These are phyloP conservation scores for Hygrophorus russula DNA, from an alignment of 768 basidiomycete species.

Conservation along the genomic window DNA sequence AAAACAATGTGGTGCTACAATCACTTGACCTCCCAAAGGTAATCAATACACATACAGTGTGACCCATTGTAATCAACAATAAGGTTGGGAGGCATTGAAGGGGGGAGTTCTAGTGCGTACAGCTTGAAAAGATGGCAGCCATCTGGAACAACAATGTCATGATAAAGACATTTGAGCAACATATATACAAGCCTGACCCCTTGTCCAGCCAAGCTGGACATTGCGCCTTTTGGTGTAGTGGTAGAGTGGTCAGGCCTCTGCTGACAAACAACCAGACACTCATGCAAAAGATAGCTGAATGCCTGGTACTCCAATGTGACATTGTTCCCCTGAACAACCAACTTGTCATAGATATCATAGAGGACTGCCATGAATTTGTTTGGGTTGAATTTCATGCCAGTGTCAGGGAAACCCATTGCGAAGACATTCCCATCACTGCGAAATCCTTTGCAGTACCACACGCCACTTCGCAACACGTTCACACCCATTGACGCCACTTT, in stretches of 20 bases:
- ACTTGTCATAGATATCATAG: constrained; percentile 1
- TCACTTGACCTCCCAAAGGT: background rate
- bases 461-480: no score
- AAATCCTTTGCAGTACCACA: no score
- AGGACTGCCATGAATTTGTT: background rate
- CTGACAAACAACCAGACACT: background rate
- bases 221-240: no score
- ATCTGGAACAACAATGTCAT: background rate
- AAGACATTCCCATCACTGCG: no score
- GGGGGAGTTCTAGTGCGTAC: background rate
- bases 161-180: no score
- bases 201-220: no score
- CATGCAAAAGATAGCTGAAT: background rate
- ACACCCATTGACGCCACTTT: no score
- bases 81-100: no score
- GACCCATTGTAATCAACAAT: background rate
- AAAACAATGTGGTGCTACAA: no score
- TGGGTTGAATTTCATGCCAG: background rate
- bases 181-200: no score
- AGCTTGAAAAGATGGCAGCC: background rate
- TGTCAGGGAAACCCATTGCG: no score
- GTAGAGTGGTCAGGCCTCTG: no score
- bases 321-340: background rate
- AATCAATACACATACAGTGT: background rate
- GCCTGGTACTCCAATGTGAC: background rate